A percentile compares a stretch with the other conserved stretches of the same genome.
These are phyloP conservation scores for Pseudogymnoascus sp. DNA, from an alignment of 2,329 filamentous ascomycete genomes.

Conservation along the genomic window DNA sequence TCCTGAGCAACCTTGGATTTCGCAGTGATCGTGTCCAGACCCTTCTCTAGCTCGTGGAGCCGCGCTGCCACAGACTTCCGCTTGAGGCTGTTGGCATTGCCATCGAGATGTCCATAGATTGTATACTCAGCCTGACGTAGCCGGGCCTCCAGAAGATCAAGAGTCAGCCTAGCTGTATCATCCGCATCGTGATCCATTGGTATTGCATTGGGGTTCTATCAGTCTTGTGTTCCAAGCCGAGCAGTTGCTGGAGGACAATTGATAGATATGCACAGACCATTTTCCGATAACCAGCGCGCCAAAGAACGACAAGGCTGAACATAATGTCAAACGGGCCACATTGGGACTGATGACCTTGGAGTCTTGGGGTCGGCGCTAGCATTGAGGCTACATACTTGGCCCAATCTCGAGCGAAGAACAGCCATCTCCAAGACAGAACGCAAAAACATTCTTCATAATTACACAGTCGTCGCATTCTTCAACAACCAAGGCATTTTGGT, in stretches of 20 bases:
- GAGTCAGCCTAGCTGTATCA: constrained; percentile 26
- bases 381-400: constrained; percentile 6
- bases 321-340: background rate
- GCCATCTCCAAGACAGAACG: background rate
- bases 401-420: constrained; percentile 4
- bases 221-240: background rate
- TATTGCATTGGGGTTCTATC: constrained; percentile 1
- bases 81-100: background rate
- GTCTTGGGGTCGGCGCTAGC: constrained; percentile 4
- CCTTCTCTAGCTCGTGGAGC: constrained; percentile 9
- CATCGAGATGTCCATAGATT: constrained; percentile 14
- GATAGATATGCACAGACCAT: background rate
- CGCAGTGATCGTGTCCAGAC: constrained; percentile 12
- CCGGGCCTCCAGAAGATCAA: constrained; percentile 27
- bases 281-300: constrained; percentile 1
- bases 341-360: constrained; percentile 7
- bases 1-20: constrained; percentile 28
- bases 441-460: background rate
- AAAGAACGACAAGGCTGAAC: background rate
- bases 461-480: background rate
- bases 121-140: constrained; percentile 27
- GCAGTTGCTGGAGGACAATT: background rate
- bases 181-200: constrained; percentile 21
- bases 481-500: background rate
- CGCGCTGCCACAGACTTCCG: constrained; percentile 3